Percentiles rank a stretch among this genome's conserved stretches.
Conservation (phyloP, 2,329 filamentous ascomycete species). For the Trichoderma polysporum region DNA sequence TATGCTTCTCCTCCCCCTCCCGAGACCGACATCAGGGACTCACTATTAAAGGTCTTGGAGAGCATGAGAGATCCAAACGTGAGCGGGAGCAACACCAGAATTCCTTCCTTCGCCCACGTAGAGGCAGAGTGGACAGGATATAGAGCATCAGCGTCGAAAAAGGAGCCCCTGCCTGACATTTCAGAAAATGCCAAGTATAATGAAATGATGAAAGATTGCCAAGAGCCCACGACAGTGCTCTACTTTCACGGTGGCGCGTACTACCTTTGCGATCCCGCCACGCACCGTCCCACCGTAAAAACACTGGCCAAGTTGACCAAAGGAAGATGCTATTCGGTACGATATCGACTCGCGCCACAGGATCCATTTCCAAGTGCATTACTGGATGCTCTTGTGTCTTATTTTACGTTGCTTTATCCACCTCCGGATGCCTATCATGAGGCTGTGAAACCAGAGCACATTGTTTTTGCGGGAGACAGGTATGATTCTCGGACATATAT, state of each 20-base stretch:
- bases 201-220: conserved; percentile 66
- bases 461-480: conserved; percentile 72
- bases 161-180: conserved; percentile 53
- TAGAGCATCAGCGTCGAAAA: conserved; percentile 51
- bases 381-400: conserved; percentile 70
- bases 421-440: conserved; percentile 65
- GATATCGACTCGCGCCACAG: conserved; percentile 74
- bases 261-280: conserved; percentile 68
- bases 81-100: conserved; percentile 22
- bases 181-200: conserved; percentile 65
- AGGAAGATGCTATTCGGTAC: conserved; percentile 68
- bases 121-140: conserved; percentile 78
- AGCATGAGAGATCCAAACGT: background rate
- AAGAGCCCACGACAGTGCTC: conserved; percentile 61
- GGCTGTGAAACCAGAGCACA: conserved; percentile 61
- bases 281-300: conserved; percentile 59
- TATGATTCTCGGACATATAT: conserved; percentile 27
- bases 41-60: background rate
- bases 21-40: conserved; percentile 54
- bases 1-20: conserved; percentile 62
- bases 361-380: conserved; percentile 72
- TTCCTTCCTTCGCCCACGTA: conserved; percentile 56
- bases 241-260: conserved; percentile 79
- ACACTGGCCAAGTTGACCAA: conserved; percentile 65
- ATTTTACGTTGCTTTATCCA: conserved; percentile 71